Evolutionary conservation across 2,329 filamentous ascomycete species (phyloP), one percentile per base, ranked within the genome.

Genomic region (Trichoderma breve): DNA sequence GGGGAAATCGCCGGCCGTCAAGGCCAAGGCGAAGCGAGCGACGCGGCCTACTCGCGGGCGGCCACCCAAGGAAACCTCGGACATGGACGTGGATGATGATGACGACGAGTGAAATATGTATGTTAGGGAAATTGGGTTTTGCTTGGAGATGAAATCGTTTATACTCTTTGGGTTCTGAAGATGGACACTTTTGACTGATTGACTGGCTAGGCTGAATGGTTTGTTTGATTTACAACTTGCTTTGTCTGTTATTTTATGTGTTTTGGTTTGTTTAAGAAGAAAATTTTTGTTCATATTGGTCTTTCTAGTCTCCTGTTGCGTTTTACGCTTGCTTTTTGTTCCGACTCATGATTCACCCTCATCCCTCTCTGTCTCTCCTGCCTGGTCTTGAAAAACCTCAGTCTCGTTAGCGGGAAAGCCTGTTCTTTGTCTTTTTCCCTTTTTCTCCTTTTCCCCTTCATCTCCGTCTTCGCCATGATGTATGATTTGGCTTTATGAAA

Each of bases 61-160:
- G 55, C 55, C 73, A 34, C 74, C 76, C 36, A 80, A 76, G 73
- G 76, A 77, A 24, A 71, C 75, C 21, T 76, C 76, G 14, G 79
- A 79, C 21, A 82, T 83, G 81, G 81, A 82, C 9, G 72, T 81
- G 43, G 81, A 83, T 69, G 77, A 79, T 36, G 79, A 79, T 57
- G 76, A 79, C 58, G 72, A 73, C 34, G 69, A 71, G 62, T 71
- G 57, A 71, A 53, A 34, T 43, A 34, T 71, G 61, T 66, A 71
- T 64, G 69, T 53, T 58, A 71, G 69, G 69, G 53, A 43, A 47
- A 43, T 43, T 3, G n/a, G 32, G 34, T 39, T 64, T 71, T 43
- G 51, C 26, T 71, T 71, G 60, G 68, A 64, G 68, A 71, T 8
- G 60, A 71, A 43, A 8, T 47, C 36, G 21, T 66, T n/a, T 57